These are phyloP conservation scores for Jamesozyma hellenica DNA, from an alignment of 805 yeast species.

Conservation along the genomic window DNA sequence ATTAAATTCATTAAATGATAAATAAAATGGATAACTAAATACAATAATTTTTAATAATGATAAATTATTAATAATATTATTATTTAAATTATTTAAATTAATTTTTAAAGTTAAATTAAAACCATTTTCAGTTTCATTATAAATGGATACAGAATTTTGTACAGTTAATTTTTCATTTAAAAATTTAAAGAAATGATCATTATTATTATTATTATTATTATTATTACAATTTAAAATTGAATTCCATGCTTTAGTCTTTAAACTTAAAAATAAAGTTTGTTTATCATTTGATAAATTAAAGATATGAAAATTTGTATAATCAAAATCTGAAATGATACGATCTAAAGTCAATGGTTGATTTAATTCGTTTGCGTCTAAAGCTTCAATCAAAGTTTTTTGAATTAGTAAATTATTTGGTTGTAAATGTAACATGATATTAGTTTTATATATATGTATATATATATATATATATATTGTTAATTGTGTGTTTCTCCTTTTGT, in stretches of 20 bases:
- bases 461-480: too few species aligned
- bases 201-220: too few species aligned
- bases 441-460: too few species aligned
- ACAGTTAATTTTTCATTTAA: conserved; percentile 14
- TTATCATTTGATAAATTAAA: conserved; percentile 56
- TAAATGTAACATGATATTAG: conserved; percentile 59
- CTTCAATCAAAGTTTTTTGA: conserved; percentile 67
- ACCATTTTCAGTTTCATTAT: conserved; percentile 46
- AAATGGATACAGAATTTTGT: conserved; percentile 17
- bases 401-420: conserved; percentile 77
- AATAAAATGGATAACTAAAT: conserved; percentile 86
- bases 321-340: conserved; percentile 88
- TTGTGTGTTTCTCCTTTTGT: too few species aligned
- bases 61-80: conserved; percentile 48
- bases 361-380: conserved; percentile 22
- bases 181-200: conserved; percentile 14
- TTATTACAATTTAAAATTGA: conserved; percentile 15
- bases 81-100: conserved; percentile 48
- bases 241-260: conserved; percentile 28
- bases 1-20: conserved; percentile 74
- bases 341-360: conserved; percentile 43
- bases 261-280: conserved; percentile 28
- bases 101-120: conserved; percentile 71
- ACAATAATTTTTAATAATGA: conserved; percentile 75
- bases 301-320: conserved; percentile 87